Base-by-base conservation (phyloP, 2,329 filamentous ascomycete species). In the Arthrobotrys musiformis region DNA sequence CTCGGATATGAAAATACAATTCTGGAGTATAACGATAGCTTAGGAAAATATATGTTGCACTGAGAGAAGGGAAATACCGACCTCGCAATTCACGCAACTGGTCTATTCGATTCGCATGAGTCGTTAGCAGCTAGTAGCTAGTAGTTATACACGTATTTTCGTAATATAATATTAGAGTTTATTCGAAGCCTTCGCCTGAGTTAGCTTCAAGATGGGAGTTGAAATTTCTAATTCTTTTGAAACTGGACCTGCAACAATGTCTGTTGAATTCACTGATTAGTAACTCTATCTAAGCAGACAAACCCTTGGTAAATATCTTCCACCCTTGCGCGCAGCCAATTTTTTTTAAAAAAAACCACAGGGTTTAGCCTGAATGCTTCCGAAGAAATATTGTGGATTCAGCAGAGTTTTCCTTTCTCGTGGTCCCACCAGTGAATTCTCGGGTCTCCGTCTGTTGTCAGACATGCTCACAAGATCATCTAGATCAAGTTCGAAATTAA, bases 341-440 rank as follows among this genome's bases (percentile, higher is more conserved):
- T 28, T 28, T 13, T 33, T 42, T 19, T 42, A 42, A 56, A 60
- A n/a, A 13, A 26, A 54, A 66, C 37, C 64, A 77, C 40, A 77
- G 56, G 60, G 66, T 77, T 77, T 77, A 77, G 73, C 73, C 73
- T 77, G 60, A 70, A 60, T 77, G 44, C 73, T 70, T 46, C 66
- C 66, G 66, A 77, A 28, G 22, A 48, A 19, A 28, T 30, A 70
- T 61, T 66, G 60, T 70, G 70, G 63, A 48, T 62, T 15, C 30
- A 73, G 48, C 35, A 30, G 35, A 30, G 5, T 33, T 44, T 56
- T 33, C 24, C 24, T 67, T 22, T 58, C 54, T 44, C n/a, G n/a
- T n/a, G 26, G 13, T 19, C 48, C 30, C n/a, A 9, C 17, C 26
- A 66, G 19, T 54, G 24, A 56, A 35, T 33, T 30, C 17, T 54